Conservation (phyloP, 1,284 basidiomycete genomes). For the Pseudozyma flocculosa region DNA sequence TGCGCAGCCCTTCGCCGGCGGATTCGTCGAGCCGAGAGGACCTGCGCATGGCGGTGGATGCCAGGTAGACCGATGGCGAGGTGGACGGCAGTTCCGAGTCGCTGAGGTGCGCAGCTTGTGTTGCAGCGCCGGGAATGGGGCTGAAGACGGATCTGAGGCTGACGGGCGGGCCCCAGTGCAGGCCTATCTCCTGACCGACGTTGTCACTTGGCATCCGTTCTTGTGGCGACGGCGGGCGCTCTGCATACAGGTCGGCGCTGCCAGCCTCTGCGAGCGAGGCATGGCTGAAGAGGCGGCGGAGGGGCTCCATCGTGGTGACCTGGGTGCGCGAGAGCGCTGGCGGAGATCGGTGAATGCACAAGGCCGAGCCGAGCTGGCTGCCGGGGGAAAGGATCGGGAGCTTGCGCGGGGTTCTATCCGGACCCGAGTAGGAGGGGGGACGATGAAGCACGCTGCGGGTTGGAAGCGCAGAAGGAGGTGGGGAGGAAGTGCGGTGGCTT, state of each 20-base stretch:
- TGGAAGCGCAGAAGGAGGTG: too few relatives aligned
- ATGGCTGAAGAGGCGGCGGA: not conserved
- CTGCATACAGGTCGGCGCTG: too few relatives aligned
- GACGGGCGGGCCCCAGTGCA: not conserved
- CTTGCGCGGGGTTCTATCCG: too few relatives aligned
- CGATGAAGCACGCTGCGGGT: not conserved
- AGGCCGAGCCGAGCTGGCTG: not conserved
- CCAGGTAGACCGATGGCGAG: not conserved
- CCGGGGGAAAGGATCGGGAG: too few relatives aligned
- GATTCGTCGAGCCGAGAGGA: slow-evolving; percentile 31
- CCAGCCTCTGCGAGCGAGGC: not conserved
- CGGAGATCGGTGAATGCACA: not conserved
- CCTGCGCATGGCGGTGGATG: slow-evolving; percentile 4
- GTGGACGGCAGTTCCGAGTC: not conserved
- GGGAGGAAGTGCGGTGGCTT: too few relatives aligned
- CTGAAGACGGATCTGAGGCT: not conserved
- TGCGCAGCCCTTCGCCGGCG: slow-evolving; percentile 33
- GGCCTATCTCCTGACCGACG: not conserved
- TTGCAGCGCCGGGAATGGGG: not conserved
- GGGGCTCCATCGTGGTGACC: not conserved
- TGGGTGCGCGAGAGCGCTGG: not conserved
- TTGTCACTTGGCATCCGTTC: too few relatives aligned
- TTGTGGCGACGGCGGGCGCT: not conserved
- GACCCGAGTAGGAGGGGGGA: too few relatives aligned
- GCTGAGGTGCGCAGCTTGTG: not conserved